These are phyloP conservation scores for Cryphonectria radicalis DNA, from an alignment of 2,329 filamentous ascomycete species.

Conservation along the genomic window DNA sequence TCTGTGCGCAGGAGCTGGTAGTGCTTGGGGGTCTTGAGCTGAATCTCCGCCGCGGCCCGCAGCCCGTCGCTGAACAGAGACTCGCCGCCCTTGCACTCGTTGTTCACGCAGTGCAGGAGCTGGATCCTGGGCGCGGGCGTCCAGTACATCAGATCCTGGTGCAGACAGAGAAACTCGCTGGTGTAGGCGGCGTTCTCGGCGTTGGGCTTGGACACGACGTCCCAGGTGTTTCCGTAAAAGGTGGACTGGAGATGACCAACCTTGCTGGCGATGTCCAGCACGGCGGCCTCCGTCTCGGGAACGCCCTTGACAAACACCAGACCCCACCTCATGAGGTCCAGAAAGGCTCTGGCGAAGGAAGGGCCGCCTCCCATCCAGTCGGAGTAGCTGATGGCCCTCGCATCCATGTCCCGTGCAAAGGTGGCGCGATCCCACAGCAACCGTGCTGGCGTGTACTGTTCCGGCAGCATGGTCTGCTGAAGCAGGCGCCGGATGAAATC, in stretches of 20 bases:
- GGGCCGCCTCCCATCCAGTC: conserved; percentile 69
- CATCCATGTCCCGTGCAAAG: conserved; percentile 51
- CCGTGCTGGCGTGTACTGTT: conserved; percentile 33
- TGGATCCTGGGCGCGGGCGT: conserved; percentile 79
- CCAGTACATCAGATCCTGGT: conserved; percentile 94
- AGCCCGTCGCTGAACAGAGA: conserved; percentile 85
- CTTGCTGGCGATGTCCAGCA: conserved; percentile 69
- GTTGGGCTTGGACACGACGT: conserved; percentile 79
- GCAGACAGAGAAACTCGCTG: conserved; percentile 77
- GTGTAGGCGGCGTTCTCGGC: conserved; percentile 96
- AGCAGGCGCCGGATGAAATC: conserved; percentile 33
- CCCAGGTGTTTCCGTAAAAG: conserved; percentile 90
- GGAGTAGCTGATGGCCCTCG: conserved; percentile 62
- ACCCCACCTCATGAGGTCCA: conserved; percentile 67
- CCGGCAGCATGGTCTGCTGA: conserved; percentile 42
- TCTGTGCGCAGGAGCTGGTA: conserved; percentile 47
- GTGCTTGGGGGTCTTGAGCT: conserved; percentile 27
- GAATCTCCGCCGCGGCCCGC: conserved; percentile 56
- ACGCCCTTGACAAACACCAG: conserved; percentile 78
- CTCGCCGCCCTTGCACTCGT: conserved; percentile 77
- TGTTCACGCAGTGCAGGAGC: conserved; percentile 85
- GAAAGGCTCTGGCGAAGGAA: conserved; percentile 64
- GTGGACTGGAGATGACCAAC: conserved; percentile 83
- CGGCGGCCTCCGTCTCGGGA: conserved; percentile 67
- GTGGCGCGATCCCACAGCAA: conserved; percentile 47